These are phyloP conservation scores for Colletotrichum lindemuthianum DNA, from an alignment of 2,329 filamentous ascomycete genomes.

Conservation along the genomic window DNA sequence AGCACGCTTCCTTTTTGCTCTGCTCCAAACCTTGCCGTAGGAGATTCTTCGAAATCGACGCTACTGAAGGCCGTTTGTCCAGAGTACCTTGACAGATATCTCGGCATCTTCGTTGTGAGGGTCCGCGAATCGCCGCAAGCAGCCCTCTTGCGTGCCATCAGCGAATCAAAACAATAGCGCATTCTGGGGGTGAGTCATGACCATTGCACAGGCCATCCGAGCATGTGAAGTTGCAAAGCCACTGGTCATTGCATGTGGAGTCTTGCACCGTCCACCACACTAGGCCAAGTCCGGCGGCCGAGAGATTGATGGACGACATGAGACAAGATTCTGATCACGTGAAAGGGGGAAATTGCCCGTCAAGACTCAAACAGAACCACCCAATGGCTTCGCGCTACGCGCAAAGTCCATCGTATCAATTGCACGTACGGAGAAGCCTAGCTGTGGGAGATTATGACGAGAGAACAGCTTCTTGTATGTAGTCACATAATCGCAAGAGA, in stretches of 20 bases:
- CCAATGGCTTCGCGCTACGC: too few relatives aligned
- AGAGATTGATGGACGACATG: background rate
- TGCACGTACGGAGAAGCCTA: too few relatives aligned
- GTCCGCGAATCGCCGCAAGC: slow-evolving; percentile 19
- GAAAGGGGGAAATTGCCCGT: background rate
- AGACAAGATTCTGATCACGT: background rate
- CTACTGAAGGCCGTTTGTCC: too few relatives aligned
- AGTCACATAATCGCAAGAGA: too few relatives aligned
- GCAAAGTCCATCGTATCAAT: too few relatives aligned
- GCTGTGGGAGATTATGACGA: too few relatives aligned
- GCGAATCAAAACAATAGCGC: slow-evolving; percentile 27
- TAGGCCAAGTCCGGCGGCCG: slow-evolving; percentile 19
- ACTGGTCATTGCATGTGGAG: slow-evolving; percentile 15
- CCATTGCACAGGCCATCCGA: slow-evolving; percentile 26
- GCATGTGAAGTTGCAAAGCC: slow-evolving; percentile 34
- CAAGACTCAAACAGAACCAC: background rate
- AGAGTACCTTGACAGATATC: too few relatives aligned
- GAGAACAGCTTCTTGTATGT: too few relatives aligned
- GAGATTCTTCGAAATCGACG: too few relatives aligned
- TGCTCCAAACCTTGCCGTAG: background rate
- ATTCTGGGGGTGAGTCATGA: slow-evolving; percentile 13
- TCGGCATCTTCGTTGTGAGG: slow-evolving; percentile 13
- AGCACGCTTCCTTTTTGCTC: background rate
- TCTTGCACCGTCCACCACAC: slow-evolving; percentile 31
- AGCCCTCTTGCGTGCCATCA: background rate